These are phyloP conservation scores for Eucalyptus camaldulensis DNA, from an alignment of 345 rosid genomes.

Conservation along the genomic window DNA sequence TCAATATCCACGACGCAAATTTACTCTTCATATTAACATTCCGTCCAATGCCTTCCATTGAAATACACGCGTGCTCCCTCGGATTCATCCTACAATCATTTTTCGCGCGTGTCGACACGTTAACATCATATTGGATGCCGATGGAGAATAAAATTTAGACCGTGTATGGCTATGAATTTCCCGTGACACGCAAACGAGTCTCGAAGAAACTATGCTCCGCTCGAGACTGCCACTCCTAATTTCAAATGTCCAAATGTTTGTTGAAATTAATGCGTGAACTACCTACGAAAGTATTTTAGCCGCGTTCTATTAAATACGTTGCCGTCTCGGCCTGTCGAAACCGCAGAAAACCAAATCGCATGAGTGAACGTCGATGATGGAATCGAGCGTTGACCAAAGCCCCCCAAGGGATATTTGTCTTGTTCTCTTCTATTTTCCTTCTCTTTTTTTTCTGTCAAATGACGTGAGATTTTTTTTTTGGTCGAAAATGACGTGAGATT, in stretches of 20 bases:
- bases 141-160: background rate
- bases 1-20: fast-evolving
- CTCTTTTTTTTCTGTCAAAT: background rate
- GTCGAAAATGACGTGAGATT: background rate
- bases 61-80: fast-evolving
- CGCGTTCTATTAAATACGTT: background rate
- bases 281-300: background rate
- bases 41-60: background rate
- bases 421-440: background rate
- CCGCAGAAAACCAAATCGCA: background rate
- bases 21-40: background rate
- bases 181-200: too few relatives aligned
- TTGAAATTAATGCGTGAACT: too few relatives aligned
- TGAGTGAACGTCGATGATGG: background rate
- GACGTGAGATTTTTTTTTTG: background rate
- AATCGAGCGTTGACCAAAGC: background rate
- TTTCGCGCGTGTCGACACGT: fast-evolving
- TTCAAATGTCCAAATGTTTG: background rate
- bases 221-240: background rate
- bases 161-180: fast-evolving
- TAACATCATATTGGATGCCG: background rate
- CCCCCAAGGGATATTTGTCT: background rate
- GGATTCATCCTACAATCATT: fast-evolving
- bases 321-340: background rate
- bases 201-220: too few relatives aligned